Evolutionary conservation across 371 early-diverging fungal species (phyloP).

Genomic region (Actinomucor elegans): DNA sequence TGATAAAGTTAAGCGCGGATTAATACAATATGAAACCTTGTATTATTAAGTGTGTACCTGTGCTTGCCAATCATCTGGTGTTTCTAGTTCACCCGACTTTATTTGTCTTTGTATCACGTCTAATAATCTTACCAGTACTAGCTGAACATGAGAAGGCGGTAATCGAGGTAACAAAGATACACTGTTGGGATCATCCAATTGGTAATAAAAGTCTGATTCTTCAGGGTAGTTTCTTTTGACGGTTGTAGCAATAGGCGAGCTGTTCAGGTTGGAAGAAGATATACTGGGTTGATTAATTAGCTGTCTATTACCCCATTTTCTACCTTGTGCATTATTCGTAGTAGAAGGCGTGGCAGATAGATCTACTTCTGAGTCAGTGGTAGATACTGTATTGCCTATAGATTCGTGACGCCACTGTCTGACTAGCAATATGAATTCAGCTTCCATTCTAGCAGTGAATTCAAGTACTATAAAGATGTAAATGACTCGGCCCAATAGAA

Average conservation of each 20-base stretch:
- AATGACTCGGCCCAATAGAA: too few species aligned
- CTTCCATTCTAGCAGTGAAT: slow-evolving; percentile 22
- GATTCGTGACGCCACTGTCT: slow-evolving; percentile 6
- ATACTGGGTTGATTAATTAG: neutral
- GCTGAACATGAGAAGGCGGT: slow-evolving; percentile 12
- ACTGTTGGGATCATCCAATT: slow-evolving; percentile 29
- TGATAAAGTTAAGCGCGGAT: too few species aligned
- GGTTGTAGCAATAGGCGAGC: neutral
- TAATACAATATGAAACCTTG: too few species aligned
- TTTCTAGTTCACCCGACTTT: slow-evolving; percentile 18
- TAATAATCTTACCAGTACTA: slow-evolving; percentile 15
- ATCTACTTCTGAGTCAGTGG: neutral
- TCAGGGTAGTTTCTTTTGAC: slow-evolving; percentile 1
- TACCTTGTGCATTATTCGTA: neutral
- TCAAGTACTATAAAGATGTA: slow-evolving; percentile 9
- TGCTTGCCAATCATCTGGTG: slow-evolving; percentile 35
- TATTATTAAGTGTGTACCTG: too few species aligned
- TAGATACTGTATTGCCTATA: neutral
- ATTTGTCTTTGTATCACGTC: slow-evolving; percentile 23
- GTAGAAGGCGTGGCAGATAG: neutral
- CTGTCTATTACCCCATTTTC: slow-evolving; percentile 9
- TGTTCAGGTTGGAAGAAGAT: neutral
- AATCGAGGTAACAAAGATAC: slow-evolving; percentile 16
- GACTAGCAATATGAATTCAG: slow-evolving; percentile 12
- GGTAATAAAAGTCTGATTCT: slow-evolving; percentile 14